Base-by-base conservation (phyloP, 225 moss, liverwort and hornwort genomes). In the Polytrichum formosum region DNA sequence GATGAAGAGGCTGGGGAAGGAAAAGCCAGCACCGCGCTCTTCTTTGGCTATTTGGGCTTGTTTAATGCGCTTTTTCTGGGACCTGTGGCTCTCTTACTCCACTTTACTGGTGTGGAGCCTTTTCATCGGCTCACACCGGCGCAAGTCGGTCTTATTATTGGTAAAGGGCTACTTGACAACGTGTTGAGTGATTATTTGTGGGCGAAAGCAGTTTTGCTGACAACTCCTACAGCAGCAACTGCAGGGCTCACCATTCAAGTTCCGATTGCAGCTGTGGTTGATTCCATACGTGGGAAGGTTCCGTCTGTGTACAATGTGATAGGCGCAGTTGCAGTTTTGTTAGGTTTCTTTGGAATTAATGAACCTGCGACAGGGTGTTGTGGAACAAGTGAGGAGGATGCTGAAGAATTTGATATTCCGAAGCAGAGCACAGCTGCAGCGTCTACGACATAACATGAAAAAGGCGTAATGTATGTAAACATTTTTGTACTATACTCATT, bases 301-400 rank as follows among this genome's bases (percentile, higher is more conserved):
- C 94, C 91, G 1, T 81, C 92, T 21, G 66, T 64, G 19, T 53
- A 86, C 22, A 81, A 78, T 61, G 25, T 87, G 7, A 1, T 88
- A 8, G 97, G 97, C 61, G 97, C 85, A 26, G 74, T 83, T 56
- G 81, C 89, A 53, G 90, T 93, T 67, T 80, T 97, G 62, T 70
- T 93, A 28, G 96, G 96, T 5, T 97, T 97, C 67, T 88, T 97
- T 58, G 96, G 93, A 28, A 97, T 97, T 77, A 97, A 97, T 70
- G 80, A 84, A 74, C 82, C 86, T 70, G 91, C 76, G 16, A 87
- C 83, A 3, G 83, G 83, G 20, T 87, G 83, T 69, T 83, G 65
- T 53, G 73, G 68, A 20, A 30, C 65, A 59, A 8, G 26, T 10
- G 76, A 80, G 23, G 80, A 71, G 30, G 75, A 78, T 54, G 55